Percentiles rank a stretch among this genome's conserved stretches.
phyloP scores from a whole-genome alignment of 2,329 filamentous ascomycete species.

The Arthrobotrys musiformis region DNA sequence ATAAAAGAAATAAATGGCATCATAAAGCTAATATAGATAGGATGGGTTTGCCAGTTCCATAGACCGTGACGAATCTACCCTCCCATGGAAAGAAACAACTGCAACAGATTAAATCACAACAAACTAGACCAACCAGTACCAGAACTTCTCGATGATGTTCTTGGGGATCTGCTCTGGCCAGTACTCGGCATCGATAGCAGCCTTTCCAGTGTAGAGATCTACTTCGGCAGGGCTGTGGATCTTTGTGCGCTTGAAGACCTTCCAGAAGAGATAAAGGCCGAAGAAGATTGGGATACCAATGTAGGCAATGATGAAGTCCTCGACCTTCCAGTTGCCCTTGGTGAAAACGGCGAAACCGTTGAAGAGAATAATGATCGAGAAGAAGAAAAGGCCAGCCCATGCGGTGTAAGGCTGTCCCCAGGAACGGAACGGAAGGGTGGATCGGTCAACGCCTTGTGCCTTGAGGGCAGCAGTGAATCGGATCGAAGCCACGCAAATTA shows the following conservation, averaged over 20 bases:
- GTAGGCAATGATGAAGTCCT: conserved; percentile 73
- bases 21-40: neutral
- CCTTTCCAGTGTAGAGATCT: conserved; percentile 70
- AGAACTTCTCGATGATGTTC: conserved; percentile 38
- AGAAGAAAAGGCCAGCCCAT: conserved; percentile 70
- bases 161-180: conserved; percentile 52
- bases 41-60: neutral
- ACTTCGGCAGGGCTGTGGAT: conserved; percentile 66
- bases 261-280: conserved; percentile 72
- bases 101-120: neutral
- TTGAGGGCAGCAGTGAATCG: conserved; percentile 71
- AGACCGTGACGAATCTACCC: neutral
- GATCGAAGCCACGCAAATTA: conserved; percentile 70
- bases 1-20: conserved; percentile 1
- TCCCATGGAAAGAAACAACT: neutral
- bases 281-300: conserved; percentile 74
- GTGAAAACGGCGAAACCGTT: conserved; percentile 82
- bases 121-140: conserved; percentile 44
- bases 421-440: conserved; percentile 68
- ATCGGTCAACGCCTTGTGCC: conserved; percentile 66
- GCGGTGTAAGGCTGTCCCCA: conserved; percentile 73
- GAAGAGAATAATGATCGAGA: conserved; percentile 74
- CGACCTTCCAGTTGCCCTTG: conserved; percentile 71
- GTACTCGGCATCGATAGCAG: conserved; percentile 69
- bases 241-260: conserved; percentile 66